A percentile compares a stretch with the other conserved stretches of the same genome.
Evolutionary conservation across 192 early-diverging fungal species (phyloP).

Genomic region (Coemansia sp.): DNA sequence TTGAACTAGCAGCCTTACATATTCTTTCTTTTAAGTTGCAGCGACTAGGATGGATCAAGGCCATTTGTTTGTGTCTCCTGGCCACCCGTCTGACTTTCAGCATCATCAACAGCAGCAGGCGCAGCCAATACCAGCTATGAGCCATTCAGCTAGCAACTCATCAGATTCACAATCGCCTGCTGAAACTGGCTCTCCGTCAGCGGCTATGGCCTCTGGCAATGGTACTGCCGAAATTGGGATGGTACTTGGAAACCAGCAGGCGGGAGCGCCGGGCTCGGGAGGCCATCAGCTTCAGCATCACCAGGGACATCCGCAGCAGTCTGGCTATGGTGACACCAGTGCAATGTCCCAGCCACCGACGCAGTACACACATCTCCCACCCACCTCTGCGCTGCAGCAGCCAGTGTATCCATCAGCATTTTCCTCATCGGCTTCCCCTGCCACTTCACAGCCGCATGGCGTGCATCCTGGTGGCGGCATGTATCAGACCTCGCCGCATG

Average conservation of each 20-base stretch:
- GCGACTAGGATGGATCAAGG: constrained; percentile 39
- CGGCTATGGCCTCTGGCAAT: constrained; percentile 21
- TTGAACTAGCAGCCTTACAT: not conserved
- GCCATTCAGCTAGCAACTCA: constrained; percentile 32
- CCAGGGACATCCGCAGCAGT: constrained; percentile 9
- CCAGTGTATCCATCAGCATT: constrained; percentile 33
- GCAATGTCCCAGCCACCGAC: constrained; percentile 16
- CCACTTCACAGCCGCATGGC: constrained; percentile 22
- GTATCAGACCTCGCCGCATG: constrained; percentile 39
- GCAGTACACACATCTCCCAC: constrained; percentile 29
- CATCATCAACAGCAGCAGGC: constrained; percentile 20
- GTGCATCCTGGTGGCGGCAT: constrained; percentile 17
- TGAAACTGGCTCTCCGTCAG: constrained; percentile 28
- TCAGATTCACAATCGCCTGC: constrained; percentile 36
- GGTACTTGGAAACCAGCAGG: constrained; percentile 10
- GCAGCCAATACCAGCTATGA: constrained; percentile 38
- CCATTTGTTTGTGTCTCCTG: constrained; percentile 36
- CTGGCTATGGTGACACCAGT: constrained; percentile 21
- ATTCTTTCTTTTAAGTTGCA: not conserved
- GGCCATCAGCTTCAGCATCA: constrained; percentile 28
- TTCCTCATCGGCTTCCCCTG: constrained; percentile 17
- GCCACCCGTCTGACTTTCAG: constrained; percentile 27
- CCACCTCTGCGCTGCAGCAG: constrained; percentile 29
- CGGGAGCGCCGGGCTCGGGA: not conserved
- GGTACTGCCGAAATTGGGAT: constrained; percentile 20